Evolutionary conservation across 2,329 filamentous ascomycete genomes (phyloP).

Genomic region (Metarhizium humberi): DNA sequence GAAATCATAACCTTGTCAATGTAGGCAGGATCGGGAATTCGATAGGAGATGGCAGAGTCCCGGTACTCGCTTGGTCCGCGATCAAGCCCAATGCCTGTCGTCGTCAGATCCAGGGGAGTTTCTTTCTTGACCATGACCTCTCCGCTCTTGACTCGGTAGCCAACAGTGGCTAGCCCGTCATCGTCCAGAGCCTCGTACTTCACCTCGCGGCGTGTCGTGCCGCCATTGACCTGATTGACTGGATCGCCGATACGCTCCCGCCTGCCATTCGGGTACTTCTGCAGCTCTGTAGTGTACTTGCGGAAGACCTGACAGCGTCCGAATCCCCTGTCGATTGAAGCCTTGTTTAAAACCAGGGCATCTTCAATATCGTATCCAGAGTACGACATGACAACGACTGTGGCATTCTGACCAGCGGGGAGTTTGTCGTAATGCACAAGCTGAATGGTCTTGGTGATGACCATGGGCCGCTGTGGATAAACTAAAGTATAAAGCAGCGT

Average conservation of each 20-base stretch:
- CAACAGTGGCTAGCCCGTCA: constrained; percentile 87
- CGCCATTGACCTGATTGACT: constrained; percentile 42
- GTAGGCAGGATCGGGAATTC: constrained; percentile 73
- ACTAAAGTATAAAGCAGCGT: constrained; percentile 94
- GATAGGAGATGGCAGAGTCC: constrained; percentile 67
- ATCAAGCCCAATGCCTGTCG: constrained; percentile 61
- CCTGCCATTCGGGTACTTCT: constrained; percentile 79
- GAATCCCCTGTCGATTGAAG: constrained; percentile 88
- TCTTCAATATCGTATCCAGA: constrained; percentile 99
- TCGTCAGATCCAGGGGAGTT: constrained; percentile 67
- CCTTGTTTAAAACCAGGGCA: constrained; percentile 92
- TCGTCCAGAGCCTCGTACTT: constrained; percentile 67
- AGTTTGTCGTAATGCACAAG: constrained; percentile 96
- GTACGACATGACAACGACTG: constrained; percentile 98
- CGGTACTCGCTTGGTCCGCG: constrained; percentile 54
- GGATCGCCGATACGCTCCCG: constrained; percentile 56
- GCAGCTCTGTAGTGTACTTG: constrained; percentile 79
- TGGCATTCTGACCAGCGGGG: constrained; percentile 92
- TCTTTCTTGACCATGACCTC: constrained; percentile 90
- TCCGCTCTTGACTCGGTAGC: constrained; percentile 65
- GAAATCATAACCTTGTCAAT: constrained; percentile 96
- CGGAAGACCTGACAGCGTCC: constrained; percentile 97
- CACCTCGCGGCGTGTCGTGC: constrained; percentile 49
- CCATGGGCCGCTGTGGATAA: constrained; percentile 95
- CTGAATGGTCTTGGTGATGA: constrained; percentile 94